Conservation (phyloP, 371 early-diverging fungal genomes). For the Actinomucor elegans region DNA sequence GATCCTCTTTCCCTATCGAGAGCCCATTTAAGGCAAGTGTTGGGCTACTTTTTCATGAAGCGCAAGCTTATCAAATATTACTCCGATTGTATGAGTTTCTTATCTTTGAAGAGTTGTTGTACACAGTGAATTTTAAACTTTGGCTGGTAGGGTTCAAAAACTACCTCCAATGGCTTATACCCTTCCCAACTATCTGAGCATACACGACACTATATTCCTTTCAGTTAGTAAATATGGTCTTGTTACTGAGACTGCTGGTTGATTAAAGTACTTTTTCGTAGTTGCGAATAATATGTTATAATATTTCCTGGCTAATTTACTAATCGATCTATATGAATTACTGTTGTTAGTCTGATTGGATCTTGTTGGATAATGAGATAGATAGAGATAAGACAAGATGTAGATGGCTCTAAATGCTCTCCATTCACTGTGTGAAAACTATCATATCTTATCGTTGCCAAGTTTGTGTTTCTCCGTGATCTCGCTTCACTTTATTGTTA, state of each 20-base stretch:
- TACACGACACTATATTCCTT: too few relatives aligned
- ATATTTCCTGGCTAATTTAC: background rate
- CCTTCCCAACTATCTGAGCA: too few relatives aligned
- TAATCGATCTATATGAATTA: background rate
- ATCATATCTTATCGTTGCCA: conserved; percentile 6
- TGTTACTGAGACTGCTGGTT: too few relatives aligned
- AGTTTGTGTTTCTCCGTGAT: too few relatives aligned
- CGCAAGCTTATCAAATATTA: conserved; percentile 5
- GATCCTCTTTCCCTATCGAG: conserved; percentile 1
- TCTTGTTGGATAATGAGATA: background rate
- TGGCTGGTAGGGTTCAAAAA: too few relatives aligned
- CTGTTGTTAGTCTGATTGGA: background rate
- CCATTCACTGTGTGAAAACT: background rate
- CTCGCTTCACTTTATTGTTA: background rate
- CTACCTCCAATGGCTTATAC: too few relatives aligned
- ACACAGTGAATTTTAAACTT: too few relatives aligned
- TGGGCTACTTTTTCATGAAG: background rate
- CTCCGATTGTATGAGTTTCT: too few relatives aligned
- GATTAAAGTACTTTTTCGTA: too few relatives aligned
- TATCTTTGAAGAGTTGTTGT: background rate
- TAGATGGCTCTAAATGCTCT: background rate
- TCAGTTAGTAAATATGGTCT: too few relatives aligned
- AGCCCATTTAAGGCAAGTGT: background rate
- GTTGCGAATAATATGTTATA: too few relatives aligned
- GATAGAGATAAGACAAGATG: conserved; percentile 8